These are phyloP conservation scores for Gossypium davidsonii DNA, from an alignment of 441 rosid genomes.

Conservation along the genomic window DNA sequence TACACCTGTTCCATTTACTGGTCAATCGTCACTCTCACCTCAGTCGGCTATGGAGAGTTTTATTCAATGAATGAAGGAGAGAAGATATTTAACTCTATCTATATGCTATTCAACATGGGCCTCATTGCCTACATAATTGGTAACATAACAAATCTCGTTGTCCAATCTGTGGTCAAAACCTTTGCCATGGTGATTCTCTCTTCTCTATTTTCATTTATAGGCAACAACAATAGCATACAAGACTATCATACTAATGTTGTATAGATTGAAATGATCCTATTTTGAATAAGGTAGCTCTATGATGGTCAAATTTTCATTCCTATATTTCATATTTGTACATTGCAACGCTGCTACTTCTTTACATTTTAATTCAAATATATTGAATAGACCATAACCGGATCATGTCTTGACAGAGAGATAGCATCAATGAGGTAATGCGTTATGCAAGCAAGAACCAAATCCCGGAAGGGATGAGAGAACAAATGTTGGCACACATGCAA, in stretches of 20 bases:
- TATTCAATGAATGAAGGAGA: slow-evolving; percentile 66
- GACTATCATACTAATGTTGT: too few species aligned
- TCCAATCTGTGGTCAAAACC: slow-evolving; percentile 60
- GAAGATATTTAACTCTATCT: slow-evolving; percentile 63
- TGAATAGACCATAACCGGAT: not conserved
- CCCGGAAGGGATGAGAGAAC: slow-evolving; percentile 76
- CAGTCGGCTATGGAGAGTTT: slow-evolving; percentile 92
- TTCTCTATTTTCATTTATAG: not conserved
- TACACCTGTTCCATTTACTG: slow-evolving; percentile 90
- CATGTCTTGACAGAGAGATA: slow-evolving; percentile 52
- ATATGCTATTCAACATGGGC: slow-evolving; percentile 87
- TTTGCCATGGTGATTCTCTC: slow-evolving; percentile 51
- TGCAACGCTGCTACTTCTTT: too few species aligned
- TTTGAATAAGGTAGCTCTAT: too few species aligned
- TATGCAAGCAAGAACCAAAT: slow-evolving; percentile 75
- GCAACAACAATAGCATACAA: not conserved
- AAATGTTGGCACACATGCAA: slow-evolving; percentile 85
- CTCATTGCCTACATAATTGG: slow-evolving; percentile 86
- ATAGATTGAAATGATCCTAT: too few species aligned
- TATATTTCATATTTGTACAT: not conserved
- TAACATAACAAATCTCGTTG: slow-evolving; percentile 89
- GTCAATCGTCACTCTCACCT: slow-evolving; percentile 85
- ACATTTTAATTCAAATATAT: not conserved
- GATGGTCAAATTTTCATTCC: too few species aligned
- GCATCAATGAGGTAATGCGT: slow-evolving; percentile 62